Conservation (phyloP, 129 eudicot genomes). For the Apium graveolens region DNA sequence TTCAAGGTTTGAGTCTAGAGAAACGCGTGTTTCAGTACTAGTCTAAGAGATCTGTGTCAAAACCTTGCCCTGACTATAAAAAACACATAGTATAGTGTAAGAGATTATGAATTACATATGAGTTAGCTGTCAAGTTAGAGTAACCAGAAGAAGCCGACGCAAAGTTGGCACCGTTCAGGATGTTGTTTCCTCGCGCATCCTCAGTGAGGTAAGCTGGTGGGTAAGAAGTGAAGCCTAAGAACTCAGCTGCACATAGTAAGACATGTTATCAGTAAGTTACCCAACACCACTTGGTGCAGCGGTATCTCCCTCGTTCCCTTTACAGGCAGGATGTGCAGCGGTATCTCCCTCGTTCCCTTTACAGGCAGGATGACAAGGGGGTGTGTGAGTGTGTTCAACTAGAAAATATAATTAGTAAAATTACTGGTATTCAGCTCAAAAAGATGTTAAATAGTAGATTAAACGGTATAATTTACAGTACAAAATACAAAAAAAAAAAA, state of each 20-base stretch:
- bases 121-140: slow-evolving; percentile 45
- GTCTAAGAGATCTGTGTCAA: background rate
- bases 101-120: slow-evolving; percentile 32
- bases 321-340: no score
- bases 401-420: background rate
- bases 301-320: no score
- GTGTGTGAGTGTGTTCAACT: no score
- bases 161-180: slow-evolving; percentile 66
- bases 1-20: background rate
- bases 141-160: slow-evolving; percentile 89
- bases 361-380: no score
- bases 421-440: background rate
- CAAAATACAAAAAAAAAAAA: background rate
- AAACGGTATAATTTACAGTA: background rate
- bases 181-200: slow-evolving; percentile 33
- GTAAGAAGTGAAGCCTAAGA: slow-evolving; percentile 53
- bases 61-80: background rate
- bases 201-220: slow-evolving; percentile 66
- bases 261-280: no score
- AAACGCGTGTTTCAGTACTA: background rate
- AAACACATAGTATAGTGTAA: background rate
- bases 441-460: background rate
- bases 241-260: slow-evolving; percentile 40
- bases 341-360: no score
- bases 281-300: no score